These are phyloP conservation scores for Pulveroboletus frians DNA, from an alignment of 768 basidiomycete genomes.

Conservation along the genomic window DNA sequence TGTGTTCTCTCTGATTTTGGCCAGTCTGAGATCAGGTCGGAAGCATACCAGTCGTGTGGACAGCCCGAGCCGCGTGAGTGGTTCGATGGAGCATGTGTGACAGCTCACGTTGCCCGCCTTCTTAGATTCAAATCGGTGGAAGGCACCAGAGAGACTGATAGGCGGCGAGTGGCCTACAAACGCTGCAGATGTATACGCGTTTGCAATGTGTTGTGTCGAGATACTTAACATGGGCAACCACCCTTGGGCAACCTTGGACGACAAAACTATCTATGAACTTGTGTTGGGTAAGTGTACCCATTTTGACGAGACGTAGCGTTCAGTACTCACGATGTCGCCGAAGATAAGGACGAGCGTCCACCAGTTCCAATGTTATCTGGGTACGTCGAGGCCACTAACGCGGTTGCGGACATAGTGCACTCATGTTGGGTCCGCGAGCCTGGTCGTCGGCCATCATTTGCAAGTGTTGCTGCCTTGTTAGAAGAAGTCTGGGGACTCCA, in stretches of 20 bases:
- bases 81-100: not conserved
- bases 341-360: constrained; percentile 51
- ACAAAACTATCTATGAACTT: constrained; percentile 45
- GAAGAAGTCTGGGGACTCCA: constrained; percentile 40
- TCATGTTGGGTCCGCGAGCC: constrained; percentile 57
- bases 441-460: constrained; percentile 48
- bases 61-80: constrained; percentile 40
- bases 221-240: constrained; percentile 57
- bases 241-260: constrained; percentile 51
- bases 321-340: constrained; percentile 14
- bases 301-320: constrained; percentile 1
- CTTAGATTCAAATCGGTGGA: constrained; percentile 70
- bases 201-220: constrained; percentile 60
- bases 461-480: constrained; percentile 41
- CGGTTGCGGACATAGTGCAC: constrained; percentile 41
- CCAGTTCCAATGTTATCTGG: constrained; percentile 36
- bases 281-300: constrained; percentile 41
- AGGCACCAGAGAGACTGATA: constrained; percentile 60
- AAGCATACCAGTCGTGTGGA: constrained; percentile 59
- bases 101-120: not conserved
- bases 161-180: constrained; percentile 45
- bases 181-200: constrained; percentile 65
- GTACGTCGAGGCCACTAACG: constrained; percentile 29
- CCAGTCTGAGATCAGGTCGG: constrained; percentile 73
- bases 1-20: constrained; percentile 83